Conservation (phyloP, 2,329 filamentous ascomycete species). For the Aspergillus hortae region DNA sequence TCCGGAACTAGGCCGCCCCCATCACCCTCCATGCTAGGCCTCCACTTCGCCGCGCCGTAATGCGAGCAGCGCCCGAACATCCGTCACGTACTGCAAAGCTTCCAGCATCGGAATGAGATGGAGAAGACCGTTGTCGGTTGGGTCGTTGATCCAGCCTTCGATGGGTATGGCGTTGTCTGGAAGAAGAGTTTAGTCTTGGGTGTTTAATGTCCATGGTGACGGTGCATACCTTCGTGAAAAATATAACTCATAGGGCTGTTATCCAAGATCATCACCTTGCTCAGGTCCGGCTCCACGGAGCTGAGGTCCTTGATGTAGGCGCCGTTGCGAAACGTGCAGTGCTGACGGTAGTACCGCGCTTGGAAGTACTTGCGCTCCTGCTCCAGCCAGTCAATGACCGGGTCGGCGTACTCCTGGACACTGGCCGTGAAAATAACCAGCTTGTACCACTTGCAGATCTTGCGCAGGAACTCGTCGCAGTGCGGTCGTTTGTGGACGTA, state of each 20-base stretch:
- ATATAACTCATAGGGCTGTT: constrained; percentile 98
- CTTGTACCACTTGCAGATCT: constrained; percentile 98
- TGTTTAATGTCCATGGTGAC: neutral
- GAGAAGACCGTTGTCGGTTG: constrained; percentile 91
- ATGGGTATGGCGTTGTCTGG: constrained; percentile 98
- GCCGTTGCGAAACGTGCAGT: constrained; percentile 92
- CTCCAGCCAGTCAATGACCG: constrained; percentile 98
- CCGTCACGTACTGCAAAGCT: constrained; percentile 92
- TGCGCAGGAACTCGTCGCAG: constrained; percentile 93
- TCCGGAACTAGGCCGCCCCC: too few relatives aligned
- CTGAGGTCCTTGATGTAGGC: constrained; percentile 98
- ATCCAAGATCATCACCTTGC: constrained; percentile 97
- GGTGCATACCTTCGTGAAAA: constrained; percentile 85
- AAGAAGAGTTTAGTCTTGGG: constrained; percentile 3
- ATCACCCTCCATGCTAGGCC: constrained; percentile 18
- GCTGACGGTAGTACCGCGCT: constrained; percentile 89
- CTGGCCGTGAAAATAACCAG: constrained; percentile 94
- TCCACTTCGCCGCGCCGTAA: constrained; percentile 74
- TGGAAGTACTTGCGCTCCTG: constrained; percentile 95
- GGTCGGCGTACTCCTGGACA: constrained; percentile 97
- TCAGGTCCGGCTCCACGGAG: constrained; percentile 92
- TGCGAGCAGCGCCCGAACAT: constrained; percentile 86
- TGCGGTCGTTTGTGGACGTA: constrained; percentile 97
- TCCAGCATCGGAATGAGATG: constrained; percentile 90
- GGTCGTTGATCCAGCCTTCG: constrained; percentile 98